Evolutionary conservation across 2,329 filamentous ascomycete genomes (phyloP), one percentile per base, ranked within the genome.

Genomic region (Sarocladiaceae sp.): DNA sequence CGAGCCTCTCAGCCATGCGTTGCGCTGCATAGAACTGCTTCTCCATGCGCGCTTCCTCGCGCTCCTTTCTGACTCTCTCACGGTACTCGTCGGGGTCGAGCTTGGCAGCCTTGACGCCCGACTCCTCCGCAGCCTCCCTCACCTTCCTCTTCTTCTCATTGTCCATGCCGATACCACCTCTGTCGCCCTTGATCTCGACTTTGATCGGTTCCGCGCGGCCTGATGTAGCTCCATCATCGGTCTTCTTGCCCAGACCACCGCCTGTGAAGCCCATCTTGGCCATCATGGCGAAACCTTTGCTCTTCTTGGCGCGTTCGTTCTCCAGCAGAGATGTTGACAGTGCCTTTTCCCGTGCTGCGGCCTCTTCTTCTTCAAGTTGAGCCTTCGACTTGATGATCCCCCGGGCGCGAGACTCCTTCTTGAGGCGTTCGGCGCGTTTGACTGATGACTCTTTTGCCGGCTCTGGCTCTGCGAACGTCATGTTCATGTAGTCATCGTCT

Each of bases 401-500:
- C 51, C 82, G 78, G 44, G 76, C 77, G 62, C 85, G 84, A 45
- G 83, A 80, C 65, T 88, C 76, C 55, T 72, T 74, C 53, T 72
- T 70, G 21, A 74, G 66, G 6, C 73, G 71, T 50, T 69, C 63
- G 6, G 70, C 67, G n/a, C 76, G 69, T 55, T 78, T 74, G 12
- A 78, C 58, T 1, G 74, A 79, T 2, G 72, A 73, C 54, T 78
- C 73, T 51, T 56, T 61, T 67, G 68, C 63, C 67, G 78, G 60
- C 61, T 72, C 56, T 66, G 75, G 59, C 21, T 95, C 86, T 15
- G 78, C 74, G 59, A 98, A 90, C 12, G 82, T 74, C 91, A 98
- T 97, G 55, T 83, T 88, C 85, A 98, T 94, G 72, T 98, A 97
- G 65, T 98, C 93, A 51, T 96, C 89, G 50, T 89, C 87, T 16